Evolutionary conservation across 169 alveolate genomes (phyloP), one percentile per base, ranked within the genome.

Genomic region (Plasmodium malariae): DNA sequence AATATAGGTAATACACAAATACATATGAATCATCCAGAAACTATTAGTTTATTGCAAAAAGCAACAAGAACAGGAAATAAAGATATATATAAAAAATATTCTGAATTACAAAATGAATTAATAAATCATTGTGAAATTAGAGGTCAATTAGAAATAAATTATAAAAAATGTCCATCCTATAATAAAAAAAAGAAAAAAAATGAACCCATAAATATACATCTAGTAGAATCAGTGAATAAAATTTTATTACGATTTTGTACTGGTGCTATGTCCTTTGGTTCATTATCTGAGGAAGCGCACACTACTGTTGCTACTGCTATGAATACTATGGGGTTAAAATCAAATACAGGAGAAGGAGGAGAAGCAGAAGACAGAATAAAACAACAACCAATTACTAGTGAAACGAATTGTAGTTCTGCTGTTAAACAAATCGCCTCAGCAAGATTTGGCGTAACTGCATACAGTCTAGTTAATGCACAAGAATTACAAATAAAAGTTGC

Each of bases 301-400:
- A 62, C 83, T 54, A 87, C 96, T 6, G 71, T 94, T 62, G 94
- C 96, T 32, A 73, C 88, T 21, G 94, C 96, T 3, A 57, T 94
- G 96, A 94, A 94, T 85, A 83, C 90, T 19, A 83, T 92, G 17
- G 96, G 96, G 11, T 83, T 92, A 65, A 69, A 83, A 69, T 86
- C 94, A 34, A 94, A 94, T 71, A 94, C 96, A 40, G 97, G 97
- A 2, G 97, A 95, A 74, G 97, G 97, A 9, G 97, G 97, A 30
- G 97, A 93, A 59, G 94, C 92, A 21, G 92, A 80, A 14, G 94
- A 89, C 4, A 70, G 96, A 57, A 86, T 86, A n/a, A 67, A 36
- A 57, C 5, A n/a, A 28, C 57, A 54, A 0, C 12, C 45, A 0
- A n/a, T n/a, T n/a, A n/a, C n/a, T n/a, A 51, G 26, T 28, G 92